Evolutionary conservation across 208 protist species (phyloP).

Genomic region (Acanthamoeba culbertsoni): DNA sequence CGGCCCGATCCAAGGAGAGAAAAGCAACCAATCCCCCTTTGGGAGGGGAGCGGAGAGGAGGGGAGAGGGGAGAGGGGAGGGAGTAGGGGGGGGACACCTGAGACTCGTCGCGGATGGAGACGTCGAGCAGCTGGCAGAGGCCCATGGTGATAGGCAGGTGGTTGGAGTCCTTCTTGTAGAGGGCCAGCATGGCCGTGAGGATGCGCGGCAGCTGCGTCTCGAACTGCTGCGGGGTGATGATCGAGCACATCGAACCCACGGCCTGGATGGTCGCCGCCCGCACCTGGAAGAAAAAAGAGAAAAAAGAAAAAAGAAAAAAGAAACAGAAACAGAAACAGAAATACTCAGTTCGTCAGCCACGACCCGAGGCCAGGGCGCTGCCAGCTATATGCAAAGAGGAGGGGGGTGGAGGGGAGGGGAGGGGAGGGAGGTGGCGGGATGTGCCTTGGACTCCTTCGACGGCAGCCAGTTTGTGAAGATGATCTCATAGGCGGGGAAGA

Average conservation of each 20-base stretch:
- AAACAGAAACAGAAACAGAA: too few species aligned
- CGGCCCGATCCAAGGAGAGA: too few species aligned
- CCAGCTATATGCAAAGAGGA: too few species aligned
- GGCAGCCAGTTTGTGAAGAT: slow-evolving; percentile 75
- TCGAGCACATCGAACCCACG: slow-evolving; percentile 66
- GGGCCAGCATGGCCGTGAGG: slow-evolving; percentile 60
- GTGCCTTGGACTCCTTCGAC: slow-evolving; percentile 33
- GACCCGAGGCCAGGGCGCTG: too few species aligned
- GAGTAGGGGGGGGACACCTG: not conserved
- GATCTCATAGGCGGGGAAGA: slow-evolving; percentile 72
- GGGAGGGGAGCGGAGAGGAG: too few species aligned
- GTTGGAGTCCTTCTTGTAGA: slow-evolving; percentile 72
- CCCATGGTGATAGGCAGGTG: slow-evolving; percentile 68
- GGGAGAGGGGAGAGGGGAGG: not conserved
- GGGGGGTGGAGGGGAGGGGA: not conserved
- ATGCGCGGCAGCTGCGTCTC: slow-evolving; percentile 63
- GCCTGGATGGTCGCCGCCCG: slow-evolving; percentile 69
- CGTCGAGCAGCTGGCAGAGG: slow-evolving; percentile 41
- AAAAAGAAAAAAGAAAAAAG: too few species aligned
- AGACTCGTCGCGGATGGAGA: not conserved
- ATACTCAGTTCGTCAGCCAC: too few species aligned
- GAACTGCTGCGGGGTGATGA: slow-evolving; percentile 62
- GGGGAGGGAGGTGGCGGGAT: not conserved
- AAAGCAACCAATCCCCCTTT: too few species aligned
- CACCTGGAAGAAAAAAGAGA: too few species aligned